Evolutionary conservation across 2,329 filamentous ascomycete genomes (phyloP).

Genomic region (Botrytis hyacinthi): DNA sequence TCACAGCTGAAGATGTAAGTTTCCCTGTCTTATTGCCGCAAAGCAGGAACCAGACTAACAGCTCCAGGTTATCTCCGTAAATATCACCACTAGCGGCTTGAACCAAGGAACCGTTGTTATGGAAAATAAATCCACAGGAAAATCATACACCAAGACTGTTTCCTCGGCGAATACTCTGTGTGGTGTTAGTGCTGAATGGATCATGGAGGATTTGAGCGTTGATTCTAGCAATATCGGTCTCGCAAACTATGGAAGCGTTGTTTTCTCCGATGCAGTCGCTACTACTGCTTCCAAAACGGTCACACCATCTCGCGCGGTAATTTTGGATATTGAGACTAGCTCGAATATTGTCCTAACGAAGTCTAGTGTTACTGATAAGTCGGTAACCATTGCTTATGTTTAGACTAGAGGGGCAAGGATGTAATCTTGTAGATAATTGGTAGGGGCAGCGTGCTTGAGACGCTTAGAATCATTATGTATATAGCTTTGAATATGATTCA

Average conservation of each 20-base stretch:
- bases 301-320: not conserved
- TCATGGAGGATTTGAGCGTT: slow-evolving; percentile 49
- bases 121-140: slow-evolving; percentile 47
- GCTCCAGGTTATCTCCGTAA: slow-evolving; percentile 40
- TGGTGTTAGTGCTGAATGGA: slow-evolving; percentile 51
- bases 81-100: slow-evolving; percentile 31
- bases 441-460: not conserved
- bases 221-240: slow-evolving; percentile 42
- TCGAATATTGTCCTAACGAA: not conserved
- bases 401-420: not conserved
- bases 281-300: not conserved
- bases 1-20: slow-evolving; percentile 45
- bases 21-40: too few species aligned
- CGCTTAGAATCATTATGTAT: not conserved
- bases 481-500: not conserved
- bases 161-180: slow-evolving; percentile 38
- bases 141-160: slow-evolving; percentile 45
- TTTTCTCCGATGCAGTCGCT: slow-evolving; percentile 40
- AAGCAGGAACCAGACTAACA: not conserved
- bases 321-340: slow-evolving; percentile 8
- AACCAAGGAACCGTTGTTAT: slow-evolving; percentile 43
- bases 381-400: slow-evolving; percentile 4
- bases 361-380: not conserved
- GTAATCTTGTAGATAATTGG: not conserved
- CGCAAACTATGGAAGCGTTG: slow-evolving; percentile 47